Evolutionary conservation across 148 eudicot genomes (phyloP).

Genomic region (Camellia japonica): DNA sequence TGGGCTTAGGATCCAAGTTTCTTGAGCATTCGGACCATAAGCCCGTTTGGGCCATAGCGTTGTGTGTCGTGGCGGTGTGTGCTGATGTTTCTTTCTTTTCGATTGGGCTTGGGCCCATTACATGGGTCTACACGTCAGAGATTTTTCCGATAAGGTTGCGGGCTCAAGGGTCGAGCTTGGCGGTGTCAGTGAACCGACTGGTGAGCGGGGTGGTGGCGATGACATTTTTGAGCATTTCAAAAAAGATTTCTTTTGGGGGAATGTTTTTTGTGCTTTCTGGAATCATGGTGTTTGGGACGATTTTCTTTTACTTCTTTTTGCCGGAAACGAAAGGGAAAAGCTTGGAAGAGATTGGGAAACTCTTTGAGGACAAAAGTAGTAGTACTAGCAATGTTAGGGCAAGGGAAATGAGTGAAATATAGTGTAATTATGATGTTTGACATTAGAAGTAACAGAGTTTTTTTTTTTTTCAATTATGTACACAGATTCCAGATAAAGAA

Average conservation of each 20-base stretch:
- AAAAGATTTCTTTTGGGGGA: too few species aligned
- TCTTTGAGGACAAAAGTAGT: conserved; percentile 41
- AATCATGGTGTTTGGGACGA: too few species aligned
- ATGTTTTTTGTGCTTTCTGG: too few species aligned
- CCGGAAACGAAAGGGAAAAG: conserved; percentile 84
- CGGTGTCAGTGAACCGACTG: conserved; percentile 78
- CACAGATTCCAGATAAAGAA: too few species aligned
- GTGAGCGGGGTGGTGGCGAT: conserved; percentile 80
- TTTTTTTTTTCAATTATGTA: too few species aligned
- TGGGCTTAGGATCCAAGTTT: conserved; percentile 71
- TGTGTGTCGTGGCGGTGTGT: conserved; percentile 70
- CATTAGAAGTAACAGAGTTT: too few species aligned
- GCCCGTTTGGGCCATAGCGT: conserved; percentile 70
- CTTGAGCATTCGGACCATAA: conserved; percentile 46
- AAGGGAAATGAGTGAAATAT: conserved; percentile 19
- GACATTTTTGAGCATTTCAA: conserved; percentile 40
- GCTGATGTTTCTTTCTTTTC: conserved; percentile 11
- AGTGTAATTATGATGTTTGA: neutral
- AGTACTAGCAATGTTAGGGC: conserved; percentile 17
- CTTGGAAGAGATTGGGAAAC: conserved; percentile 62
- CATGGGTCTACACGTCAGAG: conserved; percentile 38
- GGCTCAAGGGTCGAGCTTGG: conserved; percentile 78
- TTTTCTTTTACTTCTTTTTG: conserved; percentile 54
- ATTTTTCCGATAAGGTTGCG: conserved; percentile 78
- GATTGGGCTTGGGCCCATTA: too few species aligned